A percentile compares a stretch with the other conserved stretches of the same genome.
These are phyloP conservation scores for Hippophae gyantsensis DNA, from an alignment of 306 rosid genomes.

Conservation along the genomic window DNA sequence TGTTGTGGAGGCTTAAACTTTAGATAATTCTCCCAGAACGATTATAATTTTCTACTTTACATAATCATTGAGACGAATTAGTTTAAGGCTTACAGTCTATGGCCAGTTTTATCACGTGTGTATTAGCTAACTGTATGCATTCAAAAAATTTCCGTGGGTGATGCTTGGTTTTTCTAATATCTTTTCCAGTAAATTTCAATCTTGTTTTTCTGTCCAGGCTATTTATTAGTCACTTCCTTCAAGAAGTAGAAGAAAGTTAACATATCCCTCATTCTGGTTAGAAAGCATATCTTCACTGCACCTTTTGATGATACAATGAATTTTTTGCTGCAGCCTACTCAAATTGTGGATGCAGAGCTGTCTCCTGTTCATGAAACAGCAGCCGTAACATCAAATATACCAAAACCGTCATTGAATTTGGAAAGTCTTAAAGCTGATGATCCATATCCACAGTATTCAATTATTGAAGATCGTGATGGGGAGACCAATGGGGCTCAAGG, in stretches of 20 bases:
- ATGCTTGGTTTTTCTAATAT: too few relatives aligned
- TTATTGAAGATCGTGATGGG: conserved; percentile 35
- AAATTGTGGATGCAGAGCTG: conserved; percentile 36
- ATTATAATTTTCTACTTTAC: too few relatives aligned
- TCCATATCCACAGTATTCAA: conserved; percentile 31
- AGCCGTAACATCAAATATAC: conserved; percentile 24
- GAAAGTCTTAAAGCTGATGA: conserved; percentile 45
- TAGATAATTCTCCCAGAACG: too few relatives aligned
- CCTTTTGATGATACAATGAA: conserved; percentile 43
- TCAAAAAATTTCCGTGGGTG: too few relatives aligned
- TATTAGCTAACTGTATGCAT: too few relatives aligned
- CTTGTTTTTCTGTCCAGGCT: too few relatives aligned
- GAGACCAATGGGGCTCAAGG: conserved; percentile 31
- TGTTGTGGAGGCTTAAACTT: too few relatives aligned
- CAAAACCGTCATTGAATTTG: conserved; percentile 42
- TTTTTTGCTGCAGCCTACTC: conserved; percentile 56
- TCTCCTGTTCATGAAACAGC: conserved; percentile 32
- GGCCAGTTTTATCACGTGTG: too few relatives aligned
- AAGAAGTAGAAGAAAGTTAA: not conserved
- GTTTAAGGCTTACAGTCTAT: too few relatives aligned
- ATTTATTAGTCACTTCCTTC: too few relatives aligned
- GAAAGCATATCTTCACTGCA: not conserved
- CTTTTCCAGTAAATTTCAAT: too few relatives aligned
- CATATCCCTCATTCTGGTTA: not conserved
- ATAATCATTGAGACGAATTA: too few relatives aligned